Evolutionary conservation across 2,329 filamentous ascomycete species (phyloP), one percentile per base, ranked within the genome.

Genomic region (Arthrobotrys megalospora): DNA sequence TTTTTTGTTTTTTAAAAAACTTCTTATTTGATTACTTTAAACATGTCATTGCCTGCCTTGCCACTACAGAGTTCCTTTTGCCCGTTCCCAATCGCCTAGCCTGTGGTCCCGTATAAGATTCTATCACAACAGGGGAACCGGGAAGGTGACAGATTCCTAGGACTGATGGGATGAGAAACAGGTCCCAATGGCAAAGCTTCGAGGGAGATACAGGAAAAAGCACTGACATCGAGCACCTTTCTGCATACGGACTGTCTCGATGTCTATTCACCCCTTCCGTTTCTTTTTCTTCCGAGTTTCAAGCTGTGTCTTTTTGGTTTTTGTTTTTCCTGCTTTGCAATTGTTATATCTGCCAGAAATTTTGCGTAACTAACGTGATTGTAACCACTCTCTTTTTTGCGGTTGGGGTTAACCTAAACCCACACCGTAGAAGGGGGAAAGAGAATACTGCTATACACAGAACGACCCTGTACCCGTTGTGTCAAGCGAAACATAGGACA

Each of bases 401-500:
- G 81, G 82, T 80, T 83, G 83, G 82, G 81, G 80, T 82, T 66
- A 60, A 60, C 55, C 11, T 81, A 78, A 80, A 68, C 79, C 83
- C 82, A 81, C 82, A 83, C 66, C 66, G 72, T 71, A 38, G 52
- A 76, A 75, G 81, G 82, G 85, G 96, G 93, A 11, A 19, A 65
- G 41, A 50, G 47, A 71, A 75, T 76, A 62, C 65, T 76, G 76
- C 79, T 80, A 70, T 80, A 80, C 80, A 75, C 70, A 82, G 93
- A 97, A 87, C 91, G 96, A 84, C 96, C 96, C 83, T 99, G 96
- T 89, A 95, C 93, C 83, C 90, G 96, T 86, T 99, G 96, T 87
- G 93, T 98, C 86, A 99, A 98, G 87, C 91, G 96, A 83, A 97
- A 97, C 86, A 99, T 99, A 85, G 96, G 95, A 82, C 96, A 99